phyloP scores from a whole-genome alignment of 257 asterid genomes.

The Agastache rugosa region DNA sequence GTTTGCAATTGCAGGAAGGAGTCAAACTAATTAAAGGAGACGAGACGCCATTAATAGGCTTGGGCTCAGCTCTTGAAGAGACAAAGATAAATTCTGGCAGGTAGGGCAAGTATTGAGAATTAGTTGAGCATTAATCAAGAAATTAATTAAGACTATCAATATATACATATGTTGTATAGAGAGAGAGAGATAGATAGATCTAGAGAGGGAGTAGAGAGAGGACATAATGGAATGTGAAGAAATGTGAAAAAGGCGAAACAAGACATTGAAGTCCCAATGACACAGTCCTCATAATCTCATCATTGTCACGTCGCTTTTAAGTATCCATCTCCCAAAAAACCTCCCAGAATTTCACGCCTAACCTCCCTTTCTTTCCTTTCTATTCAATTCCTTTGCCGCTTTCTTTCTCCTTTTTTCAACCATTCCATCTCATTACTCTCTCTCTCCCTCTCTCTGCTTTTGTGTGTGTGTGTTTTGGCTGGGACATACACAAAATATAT shows the following conservation, averaged over 20 bases:
- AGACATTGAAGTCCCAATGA: slow-evolving; percentile 46
- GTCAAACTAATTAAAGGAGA: background rate
- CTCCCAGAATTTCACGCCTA: slow-evolving; percentile 53
- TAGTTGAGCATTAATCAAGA: slow-evolving; percentile 39
- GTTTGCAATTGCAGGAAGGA: background rate
- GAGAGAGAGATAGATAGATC: slow-evolving; percentile 4
- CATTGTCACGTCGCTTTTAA: slow-evolving; percentile 62
- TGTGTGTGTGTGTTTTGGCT: background rate
- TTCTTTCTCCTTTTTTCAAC: slow-evolving; percentile 7
- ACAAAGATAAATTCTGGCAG: slow-evolving; percentile 42
- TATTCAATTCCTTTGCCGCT: slow-evolving; percentile 21
- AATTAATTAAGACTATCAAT: background rate
- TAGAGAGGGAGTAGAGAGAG: slow-evolving; percentile 11
- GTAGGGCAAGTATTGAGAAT: slow-evolving; percentile 22
- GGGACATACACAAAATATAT: background rate
- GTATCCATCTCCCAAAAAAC: slow-evolving; percentile 37
- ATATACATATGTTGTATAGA: background rate
- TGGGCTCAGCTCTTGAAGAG: background rate
- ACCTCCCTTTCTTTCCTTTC: background rate
- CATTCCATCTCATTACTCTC: background rate
- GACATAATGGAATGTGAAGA: slow-evolving; percentile 38
- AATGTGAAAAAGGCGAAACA: slow-evolving; percentile 32
- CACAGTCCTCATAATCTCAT: slow-evolving; percentile 56
- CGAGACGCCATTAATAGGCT: slow-evolving; percentile 5
- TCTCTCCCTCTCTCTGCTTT: background rate